phyloP scores from a whole-genome alignment of 371 early-diverging fungal species.

The Umbelopsis sp. region DNA sequence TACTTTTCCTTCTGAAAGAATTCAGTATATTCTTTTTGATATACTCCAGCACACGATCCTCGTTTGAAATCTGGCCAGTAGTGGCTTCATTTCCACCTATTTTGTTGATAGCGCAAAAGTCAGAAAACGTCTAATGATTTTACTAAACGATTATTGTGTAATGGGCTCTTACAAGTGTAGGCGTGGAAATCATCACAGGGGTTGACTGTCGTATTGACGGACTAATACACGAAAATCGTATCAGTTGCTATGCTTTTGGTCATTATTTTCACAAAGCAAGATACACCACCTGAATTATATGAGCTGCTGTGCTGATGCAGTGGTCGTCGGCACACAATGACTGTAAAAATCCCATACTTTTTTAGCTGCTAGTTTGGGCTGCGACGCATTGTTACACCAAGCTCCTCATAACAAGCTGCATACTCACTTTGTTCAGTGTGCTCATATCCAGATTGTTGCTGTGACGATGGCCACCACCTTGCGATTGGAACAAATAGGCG shows the following conservation, averaged over 20 bases:
- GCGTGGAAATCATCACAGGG: slow-evolving; percentile 57
- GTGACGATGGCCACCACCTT: slow-evolving; percentile 33
- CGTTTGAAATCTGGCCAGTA: neutral
- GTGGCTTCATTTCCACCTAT: neutral
- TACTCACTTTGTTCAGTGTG: slow-evolving; percentile 8
- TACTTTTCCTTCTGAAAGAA: neutral
- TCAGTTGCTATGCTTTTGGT: neutral
- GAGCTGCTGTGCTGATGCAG: slow-evolving; percentile 62
- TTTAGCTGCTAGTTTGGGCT: too few species aligned
- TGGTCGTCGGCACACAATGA: slow-evolving; percentile 56
- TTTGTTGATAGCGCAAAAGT: neutral
- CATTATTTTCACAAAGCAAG: neutral
- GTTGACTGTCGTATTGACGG: slow-evolving; percentile 42
- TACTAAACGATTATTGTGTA: neutral
- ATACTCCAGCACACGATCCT: neutral
- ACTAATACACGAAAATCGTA: slow-evolving; percentile 21
- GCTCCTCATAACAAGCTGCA: neutral
- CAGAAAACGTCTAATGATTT: neutral
- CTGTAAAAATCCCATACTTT: slow-evolving; percentile 27
- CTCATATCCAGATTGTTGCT: slow-evolving; percentile 12
- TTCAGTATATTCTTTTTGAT: neutral
- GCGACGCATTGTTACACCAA: too few species aligned
- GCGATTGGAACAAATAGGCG: slow-evolving; percentile 42
- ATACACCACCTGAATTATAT: slow-evolving; percentile 46
- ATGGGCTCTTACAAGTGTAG: slow-evolving; percentile 50